A percentile compares a stretch with the other conserved stretches of the same genome.
These are phyloP conservation scores for Akanthomyces dipterigenus DNA, from an alignment of 2,329 filamentous ascomycete genomes.

Conservation along the genomic window DNA sequence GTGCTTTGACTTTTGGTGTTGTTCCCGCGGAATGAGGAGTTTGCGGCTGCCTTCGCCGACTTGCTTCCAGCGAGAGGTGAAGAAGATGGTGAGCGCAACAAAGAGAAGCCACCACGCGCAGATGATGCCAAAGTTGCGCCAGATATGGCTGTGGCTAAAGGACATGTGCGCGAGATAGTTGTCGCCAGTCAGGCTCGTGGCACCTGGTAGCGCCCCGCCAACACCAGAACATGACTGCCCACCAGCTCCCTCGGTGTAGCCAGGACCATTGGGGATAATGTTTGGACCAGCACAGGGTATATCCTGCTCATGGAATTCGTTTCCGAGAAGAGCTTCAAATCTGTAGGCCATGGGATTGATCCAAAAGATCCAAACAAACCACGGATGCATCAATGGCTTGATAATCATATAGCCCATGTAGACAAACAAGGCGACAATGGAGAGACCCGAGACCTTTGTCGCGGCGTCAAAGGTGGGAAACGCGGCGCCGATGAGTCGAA, in stretches of 20 bases:
- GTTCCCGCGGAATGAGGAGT: too few species aligned
- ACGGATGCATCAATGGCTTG: background rate
- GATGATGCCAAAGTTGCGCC: too few species aligned
- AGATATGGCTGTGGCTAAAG: too few species aligned
- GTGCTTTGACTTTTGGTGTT: too few species aligned
- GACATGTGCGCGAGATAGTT: too few species aligned
- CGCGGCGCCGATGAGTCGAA: background rate
- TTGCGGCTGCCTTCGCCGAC: too few species aligned
- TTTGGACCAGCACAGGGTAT: background rate
- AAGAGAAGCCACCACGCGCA: too few species aligned
- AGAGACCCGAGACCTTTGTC: background rate
- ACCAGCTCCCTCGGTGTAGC: background rate
- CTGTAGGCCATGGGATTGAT: background rate
- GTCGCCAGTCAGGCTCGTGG: too few species aligned
- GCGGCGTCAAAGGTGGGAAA: background rate
- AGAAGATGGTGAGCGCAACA: too few species aligned
- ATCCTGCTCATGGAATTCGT: background rate
- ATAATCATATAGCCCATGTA: background rate
- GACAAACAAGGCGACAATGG: background rate
- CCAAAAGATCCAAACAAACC: background rate
- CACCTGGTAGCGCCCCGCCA: background rate
- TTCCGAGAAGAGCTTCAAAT: background rate
- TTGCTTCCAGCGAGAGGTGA: too few species aligned
- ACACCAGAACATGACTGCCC: background rate
- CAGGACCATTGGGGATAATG: background rate